Evolutionary conservation across 1,284 basidiomycete genomes (phyloP).

Genomic region (Pulveroboletus sp.): DNA sequence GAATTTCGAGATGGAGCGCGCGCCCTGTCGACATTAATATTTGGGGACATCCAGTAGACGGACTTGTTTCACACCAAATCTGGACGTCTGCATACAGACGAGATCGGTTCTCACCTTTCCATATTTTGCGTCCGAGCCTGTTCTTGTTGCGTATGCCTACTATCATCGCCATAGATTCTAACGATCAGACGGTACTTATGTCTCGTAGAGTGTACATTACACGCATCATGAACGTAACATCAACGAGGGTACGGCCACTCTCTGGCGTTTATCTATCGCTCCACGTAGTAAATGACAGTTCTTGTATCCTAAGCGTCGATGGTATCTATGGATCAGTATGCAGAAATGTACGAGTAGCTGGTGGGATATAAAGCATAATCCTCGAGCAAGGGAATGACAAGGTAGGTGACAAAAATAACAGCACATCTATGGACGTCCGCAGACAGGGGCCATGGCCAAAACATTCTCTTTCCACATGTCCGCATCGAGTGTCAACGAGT

Average conservation of each 20-base stretch:
- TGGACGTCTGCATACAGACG: too few species aligned
- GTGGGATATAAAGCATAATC: not conserved
- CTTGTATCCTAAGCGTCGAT: conserved; percentile 6
- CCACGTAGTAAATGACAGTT: not conserved
- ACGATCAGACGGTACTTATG: too few species aligned
- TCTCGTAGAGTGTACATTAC: too few species aligned
- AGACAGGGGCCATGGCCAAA: not conserved
- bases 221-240: too few species aligned
- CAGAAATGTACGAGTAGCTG: conserved; percentile 1
- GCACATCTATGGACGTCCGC: not conserved
- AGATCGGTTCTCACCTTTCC: not conserved
- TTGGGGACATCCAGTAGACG: too few species aligned
- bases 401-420: not conserved
- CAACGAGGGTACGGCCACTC: too few species aligned
- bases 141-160: too few species aligned
- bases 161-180: too few species aligned
- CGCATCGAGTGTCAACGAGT: not conserved
- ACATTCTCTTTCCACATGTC: conserved; percentile 3
- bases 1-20: too few species aligned
- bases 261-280: not conserved
- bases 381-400: not conserved
- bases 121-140: not conserved
- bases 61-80: too few species aligned
- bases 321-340: conserved; percentile 16
- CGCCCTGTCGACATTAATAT: too few species aligned